Evolutionary conservation across 805 yeast species (phyloP), one percentile per base, ranked within the genome.

Genomic region (Wickerhamiella australiensis): DNA sequence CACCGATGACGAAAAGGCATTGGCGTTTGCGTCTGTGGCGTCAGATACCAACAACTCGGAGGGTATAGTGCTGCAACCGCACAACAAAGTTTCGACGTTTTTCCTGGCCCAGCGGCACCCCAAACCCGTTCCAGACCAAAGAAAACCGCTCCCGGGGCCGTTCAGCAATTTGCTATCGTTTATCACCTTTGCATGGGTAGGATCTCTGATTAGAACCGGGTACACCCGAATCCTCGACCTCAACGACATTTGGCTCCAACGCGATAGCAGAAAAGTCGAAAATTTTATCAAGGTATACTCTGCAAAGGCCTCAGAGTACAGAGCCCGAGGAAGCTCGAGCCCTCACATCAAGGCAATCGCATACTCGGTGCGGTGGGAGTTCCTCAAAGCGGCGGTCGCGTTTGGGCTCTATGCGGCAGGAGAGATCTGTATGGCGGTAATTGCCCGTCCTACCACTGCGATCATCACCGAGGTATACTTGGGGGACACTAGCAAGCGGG

Each of bases 141-240:
- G 62, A 1, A 36, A 21, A 12, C 43, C 29, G 13, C 43, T 51
- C 8, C 60, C 61, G 3, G 56, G 56, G 23, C 40, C 42, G 7
- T 22, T 54, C 2, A 67, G 72, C 13, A 73, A 70, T 38, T 35
- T 61, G 8, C 47, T 76, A 8, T 70, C 73, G 17, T 61, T 61
- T 50, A 31, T 69, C 0, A 69, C 73, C 51, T 79, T 78, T 64
- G 66, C 71, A 67, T 79, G 83, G 82, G 57, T 79, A 49, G 54
- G 59, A 18, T 80, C 82, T 0, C 56, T 78, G 40, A 61, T 79
- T 65, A 56, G 56, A 3, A 53, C 57, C 1, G 63, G 65, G 4
- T 59, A 47, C 36, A 51, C 54, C 31, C 56, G 62, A 1, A 46
- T 56, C 25, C 49, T 61, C 3, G 62, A 57, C 20, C 36, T 50